Evolutionary conservation across 2,329 filamentous ascomycete species (phyloP), one percentile per base, ranked within the genome.

Genomic region (Rosellinia necatrix): DNA sequence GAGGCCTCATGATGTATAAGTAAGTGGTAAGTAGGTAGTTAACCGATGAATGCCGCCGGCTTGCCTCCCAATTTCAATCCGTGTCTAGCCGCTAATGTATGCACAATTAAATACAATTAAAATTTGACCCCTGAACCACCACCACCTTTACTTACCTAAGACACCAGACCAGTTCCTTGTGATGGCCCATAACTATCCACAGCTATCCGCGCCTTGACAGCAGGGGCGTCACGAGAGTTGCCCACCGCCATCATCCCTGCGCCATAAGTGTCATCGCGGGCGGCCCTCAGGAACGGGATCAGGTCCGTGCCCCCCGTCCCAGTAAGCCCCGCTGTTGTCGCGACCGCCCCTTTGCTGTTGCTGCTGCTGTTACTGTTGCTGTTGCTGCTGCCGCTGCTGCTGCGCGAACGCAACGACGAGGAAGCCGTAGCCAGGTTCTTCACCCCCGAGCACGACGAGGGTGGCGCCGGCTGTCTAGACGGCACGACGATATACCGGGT

Each of bases 401-500:
- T n/a, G n/a, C n/a, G n/a, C n/a, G n/a, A n/a, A n/a, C n/a, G n/a
- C 12, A 58, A 64, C 29, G 60, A 63, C 10, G 74, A 72, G 12
- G 76, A 79, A 0, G 75, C 76, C 22, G 76, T 80, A 0, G 78
- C 76, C 49, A 81, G 64, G 55, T 81, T 81, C 56, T 81, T 81
- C 56, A 71, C 69, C 6, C 63, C 66, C 2, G 64, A 59, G 17
- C n/a, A n/a, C n/a, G 43, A 44, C 0, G 51, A 24, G 15, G 48
- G 25, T 1, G 63, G 58, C 21, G 60, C 66, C 25, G 74, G 40
- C 74, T 71, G 61, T 74, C 60, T 63, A 1, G 89, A 89, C 21
- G 92, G 91, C 51, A 94, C 77, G 63, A 97, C 87, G 66, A 97
- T 96, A 72, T 96, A 97, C 44, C 91, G 82, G 29, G 90, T 90